Percentiles rank a stretch among this genome's conserved stretches.
Evolutionary conservation across 495 filamentous ascomycete genomes (phyloP).

Genomic region (Neurospora discreta): DNA sequence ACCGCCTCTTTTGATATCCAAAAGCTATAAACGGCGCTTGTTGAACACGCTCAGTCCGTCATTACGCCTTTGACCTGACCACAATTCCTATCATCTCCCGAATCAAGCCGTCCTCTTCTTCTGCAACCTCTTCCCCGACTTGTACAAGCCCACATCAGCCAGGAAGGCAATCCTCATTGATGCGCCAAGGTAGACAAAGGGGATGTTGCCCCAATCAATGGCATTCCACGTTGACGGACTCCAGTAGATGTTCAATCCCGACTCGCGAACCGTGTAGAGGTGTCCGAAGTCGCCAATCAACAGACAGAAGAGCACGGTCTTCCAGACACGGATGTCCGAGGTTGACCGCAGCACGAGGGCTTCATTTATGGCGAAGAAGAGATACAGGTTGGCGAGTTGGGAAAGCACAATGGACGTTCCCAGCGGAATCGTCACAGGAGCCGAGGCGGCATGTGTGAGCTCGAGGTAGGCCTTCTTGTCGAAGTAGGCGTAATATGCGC

Average conservation of each 20-base stretch:
- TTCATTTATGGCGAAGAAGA: constrained; percentile 60
- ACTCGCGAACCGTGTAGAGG: constrained; percentile 41
- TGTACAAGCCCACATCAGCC: constrained; percentile 35
- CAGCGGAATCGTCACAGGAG: constrained; percentile 26
- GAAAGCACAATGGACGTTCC: constrained; percentile 46
- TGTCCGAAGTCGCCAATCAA: constrained; percentile 60
- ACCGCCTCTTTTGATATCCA: not conserved
- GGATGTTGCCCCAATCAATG: constrained; percentile 55
- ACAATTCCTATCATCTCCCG: not conserved
- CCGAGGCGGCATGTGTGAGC: constrained; percentile 38
- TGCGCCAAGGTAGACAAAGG: constrained; percentile 50
- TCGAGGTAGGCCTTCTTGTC: constrained; percentile 46
- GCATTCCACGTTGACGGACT: constrained; percentile 46
- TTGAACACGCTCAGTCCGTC: too few species aligned
- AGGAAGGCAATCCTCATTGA: constrained; percentile 45
- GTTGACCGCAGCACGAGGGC: constrained; percentile 55
- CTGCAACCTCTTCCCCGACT: constrained; percentile 5
- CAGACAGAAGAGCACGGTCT: constrained; percentile 45
- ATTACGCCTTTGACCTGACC: not conserved
- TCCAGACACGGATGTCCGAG: constrained; percentile 52
- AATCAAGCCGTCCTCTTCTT: constrained; percentile 12
- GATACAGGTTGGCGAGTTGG: constrained; percentile 54
- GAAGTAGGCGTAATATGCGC: constrained; percentile 52
- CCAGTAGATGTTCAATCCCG: constrained; percentile 47
- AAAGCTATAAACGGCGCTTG: not conserved